Evolutionary conservation across 805 yeast species (phyloP), one percentile per base, ranked within the genome.

Genomic region (Saccharomycopsis fermentans): DNA sequence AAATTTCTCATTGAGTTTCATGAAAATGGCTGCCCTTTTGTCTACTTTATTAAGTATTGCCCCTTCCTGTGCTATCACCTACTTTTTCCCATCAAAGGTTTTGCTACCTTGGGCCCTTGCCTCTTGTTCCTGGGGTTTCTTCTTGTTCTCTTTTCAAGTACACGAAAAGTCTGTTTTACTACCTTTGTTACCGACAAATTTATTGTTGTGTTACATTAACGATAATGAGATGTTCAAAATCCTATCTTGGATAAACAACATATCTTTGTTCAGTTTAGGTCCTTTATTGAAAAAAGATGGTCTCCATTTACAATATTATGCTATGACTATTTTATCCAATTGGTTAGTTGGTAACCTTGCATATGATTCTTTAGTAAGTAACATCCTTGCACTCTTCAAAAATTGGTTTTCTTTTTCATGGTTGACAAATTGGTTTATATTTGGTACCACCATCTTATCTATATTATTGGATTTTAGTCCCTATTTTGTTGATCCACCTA

Each of bases 131-230:
- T 79, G 94, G 83, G 85, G 95, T 0, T 94, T 94, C 68, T 94
- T 78, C 69, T 74, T 94, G 56, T 94, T 94, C 69, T 86, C 96
- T 35, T 94, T 90, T 75, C 98, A 92, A 69, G 98, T 94, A 4
- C 99, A 94, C 69, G 98, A 94, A 71, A 94, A 94, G 72, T 81
- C 94, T 0, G 91, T 94, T 16, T 73, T 94, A 59, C 79, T 94
- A 2, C 98, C 99, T 0, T 76, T 94, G 63, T 68, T 94, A 65
- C 98, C 98, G 4, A 81, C 90, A 11, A 82, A 94, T 0, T 73
- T 94, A 58, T 71, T 91, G 6, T 74, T 80, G 63, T 75, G 81
- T 52, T 73, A 77, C 35, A 39, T 66, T 34, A 80, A 81, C 39
- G 81, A 81, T 59, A 58, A 62, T 74, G 82, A 51, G 76, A 81